Conservation (phyloP, 2,329 filamentous ascomycete genomes). For the Trichoderma sp. region DNA sequence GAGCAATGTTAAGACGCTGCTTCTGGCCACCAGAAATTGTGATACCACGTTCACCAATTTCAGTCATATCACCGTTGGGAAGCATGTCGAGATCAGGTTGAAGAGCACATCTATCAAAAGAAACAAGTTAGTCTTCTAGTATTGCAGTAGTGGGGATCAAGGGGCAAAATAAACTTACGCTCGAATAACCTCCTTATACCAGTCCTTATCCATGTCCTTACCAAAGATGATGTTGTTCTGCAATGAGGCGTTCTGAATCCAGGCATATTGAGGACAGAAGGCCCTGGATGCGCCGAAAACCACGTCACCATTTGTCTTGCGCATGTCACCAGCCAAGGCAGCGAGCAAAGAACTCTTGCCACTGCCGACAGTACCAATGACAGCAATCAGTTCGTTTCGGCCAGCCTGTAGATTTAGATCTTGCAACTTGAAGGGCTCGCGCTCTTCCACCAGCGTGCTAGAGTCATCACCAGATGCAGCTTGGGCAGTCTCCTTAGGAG, state of each 20-base stretch:
- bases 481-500: conserved; percentile 29
- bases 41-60: conserved; percentile 94
- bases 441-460: conserved; percentile 56
- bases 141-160: neutral
- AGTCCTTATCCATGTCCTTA: conserved; percentile 68
- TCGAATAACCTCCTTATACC: conserved; percentile 82
- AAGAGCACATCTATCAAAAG: conserved; percentile 64
- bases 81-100: conserved; percentile 87
- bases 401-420: conserved; percentile 66
- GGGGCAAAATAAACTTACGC: conserved; percentile 50
- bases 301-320: conserved; percentile 71
- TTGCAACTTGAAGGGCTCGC: conserved; percentile 70
- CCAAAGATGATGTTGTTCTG: conserved; percentile 90
- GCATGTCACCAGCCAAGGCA: conserved; percentile 91
- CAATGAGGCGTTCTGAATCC: conserved; percentile 92
- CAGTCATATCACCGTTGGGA: conserved; percentile 82
- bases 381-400: conserved; percentile 73
- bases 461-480: conserved; percentile 45
- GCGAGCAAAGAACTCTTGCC: conserved; percentile 89
- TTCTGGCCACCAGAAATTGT: conserved; percentile 95
- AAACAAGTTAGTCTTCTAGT: neutral
- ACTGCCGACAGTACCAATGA: conserved; percentile 86
- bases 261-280: conserved; percentile 94
- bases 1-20: conserved; percentile 89
- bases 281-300: conserved; percentile 76